These are phyloP conservation scores for Salisapilia sapeloensis DNA, from an alignment of 352 stramenopile genomes.

Conservation along the genomic window DNA sequence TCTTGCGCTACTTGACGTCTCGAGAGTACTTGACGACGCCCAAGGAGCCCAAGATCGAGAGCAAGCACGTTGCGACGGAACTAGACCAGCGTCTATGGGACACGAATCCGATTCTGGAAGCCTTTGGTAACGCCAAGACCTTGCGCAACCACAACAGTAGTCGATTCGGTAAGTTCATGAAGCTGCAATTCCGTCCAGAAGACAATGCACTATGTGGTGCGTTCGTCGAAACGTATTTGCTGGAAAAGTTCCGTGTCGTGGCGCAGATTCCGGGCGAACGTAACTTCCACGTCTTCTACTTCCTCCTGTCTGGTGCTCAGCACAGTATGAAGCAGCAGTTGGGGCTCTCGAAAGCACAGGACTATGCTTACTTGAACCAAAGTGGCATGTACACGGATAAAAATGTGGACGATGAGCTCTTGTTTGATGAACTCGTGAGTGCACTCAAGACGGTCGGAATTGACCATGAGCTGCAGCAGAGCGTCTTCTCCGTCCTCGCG, in stretches of 20 bases:
- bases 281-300: slow-evolving; percentile 89
- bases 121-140: slow-evolving; percentile 81
- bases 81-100: slow-evolving; percentile 78
- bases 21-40: slow-evolving; percentile 39
- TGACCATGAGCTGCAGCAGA: slow-evolving; percentile 37
- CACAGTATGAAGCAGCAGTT: slow-evolving; percentile 37
- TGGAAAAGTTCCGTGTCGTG: slow-evolving; percentile 83
- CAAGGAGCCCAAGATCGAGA: slow-evolving; percentile 9
- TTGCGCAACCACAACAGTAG: slow-evolving; percentile 80
- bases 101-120: slow-evolving; percentile 79
- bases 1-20: slow-evolving; percentile 75
- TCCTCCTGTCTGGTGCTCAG: slow-evolving; percentile 58
- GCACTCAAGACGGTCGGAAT: slow-evolving; percentile 68
- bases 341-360: slow-evolving; percentile 26
- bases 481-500: slow-evolving; percentile 62
- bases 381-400: slow-evolving; percentile 66
- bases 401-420: slow-evolving; percentile 76
- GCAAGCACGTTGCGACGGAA: slow-evolving; percentile 46
- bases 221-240: slow-evolving; percentile 79
- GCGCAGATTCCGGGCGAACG: slow-evolving; percentile 71
- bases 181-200: slow-evolving; percentile 71
- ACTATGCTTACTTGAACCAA: slow-evolving; percentile 78
- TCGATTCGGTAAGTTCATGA: slow-evolving; percentile 83
- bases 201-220: slow-evolving; percentile 55
- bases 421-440: slow-evolving; percentile 72